Evolutionary conservation across 2,329 filamentous ascomycete genomes (phyloP), one percentile per base, ranked within the genome.

Genomic region (Colletotrichum tabaci): DNA sequence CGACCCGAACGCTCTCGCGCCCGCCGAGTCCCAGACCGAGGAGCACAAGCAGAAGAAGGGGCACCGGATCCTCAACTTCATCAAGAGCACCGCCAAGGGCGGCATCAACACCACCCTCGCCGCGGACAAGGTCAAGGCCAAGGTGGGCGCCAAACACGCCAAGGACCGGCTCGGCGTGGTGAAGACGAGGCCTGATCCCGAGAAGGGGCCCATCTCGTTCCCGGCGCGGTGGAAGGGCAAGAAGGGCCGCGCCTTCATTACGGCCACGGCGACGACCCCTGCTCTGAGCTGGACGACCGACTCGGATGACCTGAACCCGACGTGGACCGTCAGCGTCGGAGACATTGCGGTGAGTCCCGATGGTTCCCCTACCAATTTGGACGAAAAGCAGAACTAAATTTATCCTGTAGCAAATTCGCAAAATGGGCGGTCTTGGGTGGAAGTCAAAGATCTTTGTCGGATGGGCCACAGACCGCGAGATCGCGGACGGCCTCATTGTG

Each of bases 391-490:
- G 4, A 21, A 53, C 42, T 67, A 8, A 8, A 61, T 2, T 2
- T 23, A 2, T 12, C 4, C 1, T 13, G 2, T 15, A 73, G 1
- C 93, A 95, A 79, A 78, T 97, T 64, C 92, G 91, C 79, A 97
- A 97, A 82, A 84, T 95, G 2, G 94, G 94, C 5, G 94, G 94
- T 0, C 85, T 95, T 46, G 93, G 94, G 0, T 97, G 94, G 94
- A 97, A 96, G 82, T 90, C 91, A 1, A 96, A 94, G 83, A 82
- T 96, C 61, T 87, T 96, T 2, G 92, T 96, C 0, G 93, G 94
- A 0, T 94, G 94, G 93, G 91, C 92, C 0, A 87, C 94, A 76
- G 88, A 90, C 0, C 87, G 90, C 58, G 91, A 95, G 79, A 89
- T 96, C 40, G 90, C 92, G 0, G 94, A 96, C 82, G 93, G 93